These are phyloP conservation scores for Mucor circinelloides DNA, from an alignment of 371 early-diverging fungal species.

Conservation along the genomic window DNA sequence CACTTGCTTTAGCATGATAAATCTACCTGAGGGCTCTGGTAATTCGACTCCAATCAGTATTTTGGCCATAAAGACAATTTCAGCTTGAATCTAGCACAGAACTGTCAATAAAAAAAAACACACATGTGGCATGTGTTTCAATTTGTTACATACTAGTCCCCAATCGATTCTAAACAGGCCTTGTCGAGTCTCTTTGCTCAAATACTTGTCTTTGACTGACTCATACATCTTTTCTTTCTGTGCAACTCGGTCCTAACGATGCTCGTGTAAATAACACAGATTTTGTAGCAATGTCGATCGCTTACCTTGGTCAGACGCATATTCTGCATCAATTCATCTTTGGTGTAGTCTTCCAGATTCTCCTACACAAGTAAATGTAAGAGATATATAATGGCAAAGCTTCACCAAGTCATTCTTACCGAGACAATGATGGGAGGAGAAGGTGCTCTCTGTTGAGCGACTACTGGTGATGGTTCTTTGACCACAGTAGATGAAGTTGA, in stretches of 20 bases:
- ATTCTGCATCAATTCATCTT: conserved; percentile 19
- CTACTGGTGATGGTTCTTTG: background rate
- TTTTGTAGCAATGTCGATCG: background rate
- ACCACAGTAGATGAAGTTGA: background rate
- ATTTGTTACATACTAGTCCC: conserved; percentile 14
- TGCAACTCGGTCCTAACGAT: conserved; percentile 10
- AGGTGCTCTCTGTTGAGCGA: background rate
- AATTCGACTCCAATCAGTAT: conserved; percentile 14
- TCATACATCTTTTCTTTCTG: conserved; percentile 13
- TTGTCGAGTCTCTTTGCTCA: conserved; percentile 20
- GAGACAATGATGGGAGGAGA: background rate
- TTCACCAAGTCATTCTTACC: background rate
- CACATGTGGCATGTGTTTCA: background rate
- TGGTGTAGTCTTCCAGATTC: conserved; percentile 16
- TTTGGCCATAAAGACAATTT: conserved; percentile 25
- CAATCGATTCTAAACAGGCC: conserved; percentile 22
- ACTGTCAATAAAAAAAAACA: background rate
- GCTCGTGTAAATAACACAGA: background rate
- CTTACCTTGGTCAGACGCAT: conserved; percentile 25
- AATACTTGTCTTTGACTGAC: conserved; percentile 6
- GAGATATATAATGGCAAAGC: no score
- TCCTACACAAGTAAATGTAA: background rate
- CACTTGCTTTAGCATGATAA: background rate
- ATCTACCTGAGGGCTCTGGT: conserved; percentile 13
- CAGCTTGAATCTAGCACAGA: conserved; percentile 22